phyloP scores from a whole-genome alignment of 306 rosid genomes.

The Sophora flavescens region DNA sequence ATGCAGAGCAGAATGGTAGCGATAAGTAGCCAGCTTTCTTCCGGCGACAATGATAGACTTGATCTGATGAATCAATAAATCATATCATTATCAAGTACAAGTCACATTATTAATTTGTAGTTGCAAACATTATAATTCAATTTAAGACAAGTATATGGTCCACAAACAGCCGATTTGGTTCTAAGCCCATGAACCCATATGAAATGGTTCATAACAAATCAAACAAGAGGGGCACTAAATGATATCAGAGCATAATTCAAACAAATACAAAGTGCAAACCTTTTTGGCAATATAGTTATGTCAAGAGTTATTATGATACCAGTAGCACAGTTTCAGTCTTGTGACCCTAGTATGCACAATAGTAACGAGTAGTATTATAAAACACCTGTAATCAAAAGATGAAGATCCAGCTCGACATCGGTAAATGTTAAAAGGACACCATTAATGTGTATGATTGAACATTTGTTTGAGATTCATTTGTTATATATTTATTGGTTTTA shows the following conservation, averaged over 20 bases:
- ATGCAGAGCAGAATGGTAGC: too few relatives aligned
- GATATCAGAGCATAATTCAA: not conserved
- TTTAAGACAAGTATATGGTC: not conserved
- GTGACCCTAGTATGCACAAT: slow-evolving; percentile 93
- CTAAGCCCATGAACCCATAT: slow-evolving; percentile 16
- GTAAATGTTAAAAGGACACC: slow-evolving; percentile 17
- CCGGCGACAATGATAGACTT: too few relatives aligned
- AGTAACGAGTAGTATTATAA: slow-evolving; percentile 92
- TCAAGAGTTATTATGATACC: not conserved
- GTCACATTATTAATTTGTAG: too few relatives aligned
- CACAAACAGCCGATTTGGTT: slow-evolving; percentile 16
- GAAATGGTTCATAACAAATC: not conserved
- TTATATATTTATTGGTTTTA: too few relatives aligned
- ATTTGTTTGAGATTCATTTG: too few relatives aligned
- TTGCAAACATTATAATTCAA: too few relatives aligned
- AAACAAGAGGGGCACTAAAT: too few relatives aligned
- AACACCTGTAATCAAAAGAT: slow-evolving; percentile 64
- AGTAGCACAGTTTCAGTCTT: slow-evolving; percentile 56
- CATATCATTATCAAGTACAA: too few relatives aligned
- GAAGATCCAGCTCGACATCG: slow-evolving; percentile 12
- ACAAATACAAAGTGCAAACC: not conserved
- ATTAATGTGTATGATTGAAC: too few relatives aligned
- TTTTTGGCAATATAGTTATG: slow-evolving; percentile 8
- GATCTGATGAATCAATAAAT: too few relatives aligned
- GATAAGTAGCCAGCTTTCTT: too few relatives aligned